Evolutionary conservation across 2,329 filamentous ascomycete genomes (phyloP).

Genomic region (Fusarium annulatum): DNA sequence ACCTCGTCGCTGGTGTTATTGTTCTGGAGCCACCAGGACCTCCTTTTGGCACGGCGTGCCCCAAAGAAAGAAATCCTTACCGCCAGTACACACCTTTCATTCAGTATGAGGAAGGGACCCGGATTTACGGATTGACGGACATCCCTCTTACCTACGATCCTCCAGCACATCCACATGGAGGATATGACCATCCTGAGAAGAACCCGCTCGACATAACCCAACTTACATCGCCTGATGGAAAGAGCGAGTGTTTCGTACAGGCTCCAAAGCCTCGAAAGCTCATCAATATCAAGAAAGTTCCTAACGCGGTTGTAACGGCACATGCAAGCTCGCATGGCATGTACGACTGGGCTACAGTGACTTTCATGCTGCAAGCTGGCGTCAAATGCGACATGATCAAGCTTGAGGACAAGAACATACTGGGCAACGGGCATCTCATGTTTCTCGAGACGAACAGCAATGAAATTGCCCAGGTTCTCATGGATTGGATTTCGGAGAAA

Average conservation of each 20-base stretch:
- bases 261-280: conserved; percentile 51
- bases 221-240: conserved; percentile 12
- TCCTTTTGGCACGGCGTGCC: conserved; percentile 53
- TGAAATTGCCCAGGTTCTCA: conserved; percentile 53
- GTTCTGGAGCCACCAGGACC: conserved; percentile 65
- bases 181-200: conserved; percentile 1
- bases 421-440: conserved; percentile 67
- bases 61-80: conserved; percentile 2
- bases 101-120: conserved; percentile 43
- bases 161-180: conserved; percentile 36
- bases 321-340: conserved; percentile 65
- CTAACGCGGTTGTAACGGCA: conserved; percentile 61
- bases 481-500: conserved; percentile 50
- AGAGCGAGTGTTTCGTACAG: conserved; percentile 41
- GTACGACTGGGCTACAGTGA: conserved; percentile 66
- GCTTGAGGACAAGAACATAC: conserved; percentile 56
- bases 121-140: conserved; percentile 55
- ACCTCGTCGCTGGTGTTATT: conserved; percentile 60
- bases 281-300: conserved; percentile 59
- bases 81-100: conserved; percentile 39
- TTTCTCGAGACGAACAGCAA: conserved; percentile 65
- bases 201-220: conserved; percentile 32
- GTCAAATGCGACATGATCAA: conserved; percentile 56
- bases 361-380: conserved; percentile 64
- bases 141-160: conserved; percentile 57